Base-by-base conservation (phyloP, 805 yeast genomes). In the Candida nonsorbophila region DNA sequence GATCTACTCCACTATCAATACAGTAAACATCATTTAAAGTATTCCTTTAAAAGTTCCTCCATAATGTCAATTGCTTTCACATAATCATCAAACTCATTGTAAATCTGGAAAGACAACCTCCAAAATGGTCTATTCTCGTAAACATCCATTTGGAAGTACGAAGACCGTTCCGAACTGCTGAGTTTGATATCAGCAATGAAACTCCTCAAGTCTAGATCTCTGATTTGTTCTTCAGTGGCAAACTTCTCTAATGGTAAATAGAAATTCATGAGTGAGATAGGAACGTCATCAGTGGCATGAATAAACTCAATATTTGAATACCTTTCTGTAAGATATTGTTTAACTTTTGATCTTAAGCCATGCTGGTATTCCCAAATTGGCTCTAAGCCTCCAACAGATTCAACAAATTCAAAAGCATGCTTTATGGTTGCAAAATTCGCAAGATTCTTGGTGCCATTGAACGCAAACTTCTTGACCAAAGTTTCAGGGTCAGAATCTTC, bases 41-140 rank as follows among this genome's bases (percentile, higher is more conserved):
- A 18, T 7, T 18, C 10, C 28, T n/a, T 22, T 21, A n/a, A 43
- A 4, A 35, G 53, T 11, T 55, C 43, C 15, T 55, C 42, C 18
- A 76, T 44, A 2, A 53, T 53, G 12, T 59, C 55, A 15, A 69
- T 59, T 4, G 75, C 79, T 27, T 53, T 49, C 17, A 58, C 55
- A 47, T 63, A 79, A 41, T 80, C 87, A 5, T 55, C 55, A 10
- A 70, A 39, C 25, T 76, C 81, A 37, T 74, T 70, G 49, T 77
- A 80, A 6, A 77, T 52, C 42, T 77, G 82, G 15, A 77, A 77
- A 31, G 79, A 69, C 38, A 77, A 71, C 37, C 90, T 64, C 15
- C 44, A 40, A 13, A 37, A 38, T 16, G 44, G 25, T 22, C 42
- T 40, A 5, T 41, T 47, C 28, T 66, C 18, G 16, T 29, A 31